These are phyloP conservation scores for Talaromyces rugulosus DNA, from an alignment of 2,329 filamentous ascomycete species.

Conservation along the genomic window DNA sequence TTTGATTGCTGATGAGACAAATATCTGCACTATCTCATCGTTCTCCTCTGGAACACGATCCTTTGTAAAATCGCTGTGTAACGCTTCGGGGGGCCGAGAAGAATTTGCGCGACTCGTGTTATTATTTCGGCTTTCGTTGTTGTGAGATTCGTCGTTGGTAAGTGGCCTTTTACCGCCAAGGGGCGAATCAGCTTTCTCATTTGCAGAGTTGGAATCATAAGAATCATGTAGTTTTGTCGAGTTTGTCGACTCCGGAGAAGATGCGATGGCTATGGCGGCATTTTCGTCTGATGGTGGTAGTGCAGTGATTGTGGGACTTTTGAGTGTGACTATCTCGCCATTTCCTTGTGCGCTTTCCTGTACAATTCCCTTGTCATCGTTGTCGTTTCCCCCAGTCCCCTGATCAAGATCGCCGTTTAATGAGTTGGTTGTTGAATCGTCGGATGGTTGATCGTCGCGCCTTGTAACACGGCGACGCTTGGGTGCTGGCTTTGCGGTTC, in stretches of 20 bases:
- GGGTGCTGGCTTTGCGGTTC: not conserved
- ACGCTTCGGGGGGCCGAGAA: not conserved
- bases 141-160: not conserved
- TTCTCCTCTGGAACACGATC: constrained; percentile 13
- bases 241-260: not conserved
- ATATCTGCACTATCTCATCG: constrained; percentile 56
- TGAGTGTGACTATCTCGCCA: not conserved
- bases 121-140: not conserved
- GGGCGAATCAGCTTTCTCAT: not conserved
- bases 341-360: not conserved
- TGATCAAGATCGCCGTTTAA: not conserved
- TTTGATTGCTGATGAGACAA: constrained; percentile 65
- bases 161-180: not conserved
- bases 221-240: not conserved
- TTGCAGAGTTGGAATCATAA: not conserved
- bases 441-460: constrained; percentile 10
- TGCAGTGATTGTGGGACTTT: not conserved
- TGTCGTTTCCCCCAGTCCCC: not conserved
- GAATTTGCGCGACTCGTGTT: not conserved
- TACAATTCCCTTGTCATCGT: not conserved
- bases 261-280: not conserved
- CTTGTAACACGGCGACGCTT: constrained; percentile 25
- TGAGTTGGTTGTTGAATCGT: not conserved
- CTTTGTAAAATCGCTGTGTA: not conserved
- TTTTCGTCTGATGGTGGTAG: not conserved